These are phyloP conservation scores for Debaryomyces sp. DNA, from an alignment of 1,139 yeast genomes.

Conservation along the genomic window DNA sequence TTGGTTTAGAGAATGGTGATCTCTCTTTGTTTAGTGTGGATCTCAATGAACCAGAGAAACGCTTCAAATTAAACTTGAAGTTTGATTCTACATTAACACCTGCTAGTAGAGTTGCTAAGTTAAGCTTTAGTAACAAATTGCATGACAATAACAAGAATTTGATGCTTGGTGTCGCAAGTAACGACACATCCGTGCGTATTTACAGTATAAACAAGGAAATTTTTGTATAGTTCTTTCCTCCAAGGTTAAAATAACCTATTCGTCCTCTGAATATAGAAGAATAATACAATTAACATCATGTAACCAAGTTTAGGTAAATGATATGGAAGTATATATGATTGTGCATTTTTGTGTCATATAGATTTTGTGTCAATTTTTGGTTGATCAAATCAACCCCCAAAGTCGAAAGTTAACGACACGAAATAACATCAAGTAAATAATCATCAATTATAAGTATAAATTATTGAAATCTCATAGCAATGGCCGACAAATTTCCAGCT, in stretches of 20 bases:
- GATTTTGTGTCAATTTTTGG: conserved; percentile 2
- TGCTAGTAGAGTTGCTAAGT: conserved; percentile 58
- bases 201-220: conserved; percentile 32
- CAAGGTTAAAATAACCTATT: neutral
- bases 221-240: neutral
- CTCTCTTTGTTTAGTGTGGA: conserved; percentile 26
- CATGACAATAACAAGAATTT: conserved; percentile 24
- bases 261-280: neutral
- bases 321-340: neutral
- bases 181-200: conserved; percentile 68
- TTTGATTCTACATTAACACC: conserved; percentile 52
- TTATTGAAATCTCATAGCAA: conserved; percentile 23
- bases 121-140: conserved; percentile 51
- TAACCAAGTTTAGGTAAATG: neutral
- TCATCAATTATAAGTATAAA: conserved; percentile 1
- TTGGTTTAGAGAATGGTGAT: conserved; percentile 71
- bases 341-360: conserved; percentile 5
- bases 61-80: conserved; percentile 28
- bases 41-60: conserved; percentile 28
- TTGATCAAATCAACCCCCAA: conserved; percentile 6
- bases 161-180: conserved; percentile 65
- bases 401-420: conserved; percentile 6
- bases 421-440: neutral
- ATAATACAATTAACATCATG: neutral
- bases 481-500: conserved; percentile 90